Base-by-base conservation (phyloP, 192 early-diverging fungal species). In the Gaertneriomyces sp. region DNA sequence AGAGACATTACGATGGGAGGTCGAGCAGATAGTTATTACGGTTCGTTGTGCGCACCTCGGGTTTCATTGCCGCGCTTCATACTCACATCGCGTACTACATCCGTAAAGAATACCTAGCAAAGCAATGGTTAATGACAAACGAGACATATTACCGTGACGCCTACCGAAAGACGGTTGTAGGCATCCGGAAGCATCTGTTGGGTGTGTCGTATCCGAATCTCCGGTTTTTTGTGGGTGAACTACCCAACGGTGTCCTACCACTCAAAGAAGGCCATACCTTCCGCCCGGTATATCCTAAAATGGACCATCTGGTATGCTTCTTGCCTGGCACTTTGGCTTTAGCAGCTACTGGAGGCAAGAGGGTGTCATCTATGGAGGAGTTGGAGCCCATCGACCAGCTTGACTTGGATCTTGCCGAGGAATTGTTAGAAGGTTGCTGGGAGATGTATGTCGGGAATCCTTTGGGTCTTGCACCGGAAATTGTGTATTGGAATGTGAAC, bases 231-330 rank as follows among this genome's bases (percentile, higher is more conserved):
- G 71, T 91, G 14, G 87, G 87, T n/a, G 90, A 92, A 64, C 53
- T 53, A 6, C 64, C 20, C 6, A 52, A 60, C 39, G 49, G 39
- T 8, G 40, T 58, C 20, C n/a, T 11, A n/a, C 38, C 45, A 0
- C 43, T 41, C 9, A 43, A 42, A 6, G 56, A 61, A 43, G 25
- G 25, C 25, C 25, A 33, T 33, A 33, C 25, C 2, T 33, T 33
- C 25, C 16, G 16, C 14, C 6, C 68, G 45, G 39, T 68, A 12
- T 57, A 63, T 7, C 69, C 77, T 17, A 92, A 91, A 67, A 94
- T 96, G 92, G 91, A 96, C 74, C 95, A 98, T 63, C 77, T 98
- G 14, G 91, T 94, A 1, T 96, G 95, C 75, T 98, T 95, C 75
- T 78, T 92, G 16, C 91, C 90, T 9, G 93, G 91, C 0, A 87